These are phyloP conservation scores for Kluyveromyces dobzhanskii DNA, from an alignment of 805 yeast genomes.

Conservation along the genomic window DNA sequence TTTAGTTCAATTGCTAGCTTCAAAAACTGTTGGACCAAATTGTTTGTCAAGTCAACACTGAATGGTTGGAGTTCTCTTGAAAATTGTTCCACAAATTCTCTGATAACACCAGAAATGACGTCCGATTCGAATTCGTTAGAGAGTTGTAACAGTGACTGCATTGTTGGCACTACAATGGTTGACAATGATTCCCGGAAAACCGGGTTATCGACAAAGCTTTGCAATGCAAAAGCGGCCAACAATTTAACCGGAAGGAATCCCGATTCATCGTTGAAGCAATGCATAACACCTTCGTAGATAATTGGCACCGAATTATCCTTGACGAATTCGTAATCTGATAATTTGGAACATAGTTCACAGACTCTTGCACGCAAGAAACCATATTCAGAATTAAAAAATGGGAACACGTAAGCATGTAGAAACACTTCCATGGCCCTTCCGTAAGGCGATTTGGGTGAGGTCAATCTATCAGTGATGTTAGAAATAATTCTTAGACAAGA, in stretches of 20 bases:
- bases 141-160: constrained; percentile 67
- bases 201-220: constrained; percentile 59
- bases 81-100: constrained; percentile 86
- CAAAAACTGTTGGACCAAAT: constrained; percentile 66
- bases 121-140: constrained; percentile 83
- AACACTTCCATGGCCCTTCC: constrained; percentile 60
- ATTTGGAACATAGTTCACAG: constrained; percentile 55
- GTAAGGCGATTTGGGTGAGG: constrained; percentile 48
- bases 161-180: constrained; percentile 63
- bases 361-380: constrained; percentile 72
- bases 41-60: constrained; percentile 59
- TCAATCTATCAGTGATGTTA: constrained; percentile 52
- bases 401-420: constrained; percentile 54
- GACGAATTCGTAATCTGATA: constrained; percentile 51
- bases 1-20: constrained; percentile 59
- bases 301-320: constrained; percentile 30
- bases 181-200: constrained; percentile 64
- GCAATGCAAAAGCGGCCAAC: constrained; percentile 79
- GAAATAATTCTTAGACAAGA: constrained; percentile 77
- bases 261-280: constrained; percentile 35
- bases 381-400: constrained; percentile 53
- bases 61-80: constrained; percentile 87
- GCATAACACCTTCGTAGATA: constrained; percentile 40
- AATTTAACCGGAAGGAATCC: constrained; percentile 64
- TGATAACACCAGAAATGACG: constrained; percentile 82